Percentiles rank a stretch among this genome's conserved stretches.
Evolutionary conservation across 768 basidiomycete genomes (phyloP).

Genomic region (Trametes gibbosa): DNA sequence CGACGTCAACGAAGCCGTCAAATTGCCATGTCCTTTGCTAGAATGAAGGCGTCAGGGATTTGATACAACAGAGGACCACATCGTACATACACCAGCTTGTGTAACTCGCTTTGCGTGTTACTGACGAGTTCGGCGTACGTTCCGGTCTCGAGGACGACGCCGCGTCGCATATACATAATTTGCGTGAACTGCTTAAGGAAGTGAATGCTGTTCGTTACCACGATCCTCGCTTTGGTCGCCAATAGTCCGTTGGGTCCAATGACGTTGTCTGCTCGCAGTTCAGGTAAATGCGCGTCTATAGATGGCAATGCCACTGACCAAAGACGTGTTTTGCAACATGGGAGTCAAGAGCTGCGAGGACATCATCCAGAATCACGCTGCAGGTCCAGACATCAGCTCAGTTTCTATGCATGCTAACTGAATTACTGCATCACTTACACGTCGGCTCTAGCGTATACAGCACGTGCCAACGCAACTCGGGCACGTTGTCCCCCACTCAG

Average conservation of each 20-base stretch:
- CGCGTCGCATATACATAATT: conserved; percentile 71
- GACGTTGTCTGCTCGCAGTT: conserved; percentile 58
- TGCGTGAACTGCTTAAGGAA: conserved; percentile 78
- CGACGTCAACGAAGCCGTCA: conserved; percentile 17
- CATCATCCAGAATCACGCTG: conserved; percentile 84
- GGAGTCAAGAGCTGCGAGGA: conserved; percentile 82
- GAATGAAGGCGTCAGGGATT: background rate
- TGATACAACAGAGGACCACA: background rate
- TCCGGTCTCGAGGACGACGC: conserved; percentile 77
- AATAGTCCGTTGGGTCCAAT: conserved; percentile 85
- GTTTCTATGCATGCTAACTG: too few species aligned
- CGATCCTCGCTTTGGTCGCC: conserved; percentile 75
- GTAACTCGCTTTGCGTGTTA: conserved; percentile 62
- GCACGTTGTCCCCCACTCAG: conserved; percentile 84
- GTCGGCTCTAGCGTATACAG: conserved; percentile 90
- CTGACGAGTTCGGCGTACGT: conserved; percentile 58
- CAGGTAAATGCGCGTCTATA: too few species aligned
- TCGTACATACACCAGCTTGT: conserved; percentile 67
- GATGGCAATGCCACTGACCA: conserved; percentile 38
- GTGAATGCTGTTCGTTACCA: conserved; percentile 88
- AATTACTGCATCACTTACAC: conserved; percentile 44
- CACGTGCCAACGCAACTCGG: conserved; percentile 79
- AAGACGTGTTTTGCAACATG: conserved; percentile 87
- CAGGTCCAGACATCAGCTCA: too few species aligned
- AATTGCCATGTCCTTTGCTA: conserved; percentile 30